phyloP scores from a whole-genome alignment of 1,284 basidiomycete species.

The Pascua guehoae region DNA sequence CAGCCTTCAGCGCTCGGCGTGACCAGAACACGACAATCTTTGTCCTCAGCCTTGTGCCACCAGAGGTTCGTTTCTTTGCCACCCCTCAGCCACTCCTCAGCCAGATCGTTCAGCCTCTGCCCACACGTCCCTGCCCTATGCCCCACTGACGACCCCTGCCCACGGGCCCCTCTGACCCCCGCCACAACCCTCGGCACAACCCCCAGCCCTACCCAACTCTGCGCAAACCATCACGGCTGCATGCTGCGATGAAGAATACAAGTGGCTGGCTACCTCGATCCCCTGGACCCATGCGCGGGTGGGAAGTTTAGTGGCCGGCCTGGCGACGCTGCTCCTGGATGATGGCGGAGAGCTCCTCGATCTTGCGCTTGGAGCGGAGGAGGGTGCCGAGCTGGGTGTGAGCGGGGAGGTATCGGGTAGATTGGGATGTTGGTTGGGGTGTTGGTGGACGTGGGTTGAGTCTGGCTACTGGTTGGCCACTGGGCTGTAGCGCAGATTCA shows the following conservation, averaged over 20 bases:
- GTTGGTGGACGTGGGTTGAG: too few species aligned
- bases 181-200: neutral
- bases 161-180: neutral
- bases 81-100: too few species aligned
- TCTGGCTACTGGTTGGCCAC: too few species aligned
- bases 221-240: constrained; percentile 15
- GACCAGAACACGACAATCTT: too few species aligned
- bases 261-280: neutral
- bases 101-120: too few species aligned
- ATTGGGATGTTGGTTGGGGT: neutral
- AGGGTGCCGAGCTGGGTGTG: constrained; percentile 78
- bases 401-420: neutral
- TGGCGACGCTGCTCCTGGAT: constrained; percentile 64
- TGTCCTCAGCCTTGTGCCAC: too few species aligned
- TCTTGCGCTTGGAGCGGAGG: constrained; percentile 93
- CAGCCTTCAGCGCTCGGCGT: too few species aligned
- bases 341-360: constrained; percentile 85
- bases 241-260: constrained; percentile 16
- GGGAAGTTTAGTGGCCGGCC: constrained; percentile 47
- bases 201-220: neutral
- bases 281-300: neutral
- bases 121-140: neutral
- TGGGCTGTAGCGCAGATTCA: too few species aligned
- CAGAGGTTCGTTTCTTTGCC: too few species aligned
- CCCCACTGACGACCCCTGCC: neutral